Conservation (phyloP, 176 grass and related monocot species). For the Phyllostachys edulis region DNA sequence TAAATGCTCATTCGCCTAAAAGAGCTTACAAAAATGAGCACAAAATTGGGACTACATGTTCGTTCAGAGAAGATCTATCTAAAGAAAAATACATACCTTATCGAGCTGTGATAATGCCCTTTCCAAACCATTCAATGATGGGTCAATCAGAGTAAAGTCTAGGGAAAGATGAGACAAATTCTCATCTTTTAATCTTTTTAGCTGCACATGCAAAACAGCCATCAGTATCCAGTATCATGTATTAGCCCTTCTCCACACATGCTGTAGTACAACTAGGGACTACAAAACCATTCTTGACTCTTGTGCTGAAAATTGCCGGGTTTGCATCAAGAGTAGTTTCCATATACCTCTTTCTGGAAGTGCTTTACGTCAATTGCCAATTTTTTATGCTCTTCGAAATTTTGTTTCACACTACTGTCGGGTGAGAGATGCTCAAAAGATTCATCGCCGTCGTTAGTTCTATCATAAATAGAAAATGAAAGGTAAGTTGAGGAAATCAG, state of each 20-base stretch:
- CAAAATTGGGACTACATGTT: not conserved
- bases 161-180: conserved; percentile 64
- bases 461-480: conserved; percentile 25
- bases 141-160: conserved; percentile 48
- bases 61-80: not conserved
- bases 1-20: conserved; percentile 88
- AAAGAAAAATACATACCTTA: conserved; percentile 47
- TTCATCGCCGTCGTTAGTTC: conserved; percentile 35
- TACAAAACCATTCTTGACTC: no score
- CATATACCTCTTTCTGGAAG: conserved; percentile 83
- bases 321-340: conserved; percentile 28
- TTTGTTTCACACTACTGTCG: conserved; percentile 46
- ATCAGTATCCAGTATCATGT: not conserved
- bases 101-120: conserved; percentile 83
- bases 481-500: conserved; percentile 24
- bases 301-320: no score
- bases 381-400: conserved; percentile 62
- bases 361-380: conserved; percentile 63
- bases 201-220: conserved; percentile 52
- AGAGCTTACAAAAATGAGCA: conserved; percentile 17
- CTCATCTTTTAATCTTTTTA: conserved; percentile 77
- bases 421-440: conserved; percentile 26
- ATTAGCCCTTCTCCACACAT: conserved; percentile 7
- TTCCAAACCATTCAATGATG: conserved; percentile 70
- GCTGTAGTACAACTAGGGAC: not conserved